Conservation (phyloP, 2,329 filamentous ascomycete species). For the Myrmaecium sp. region DNA sequence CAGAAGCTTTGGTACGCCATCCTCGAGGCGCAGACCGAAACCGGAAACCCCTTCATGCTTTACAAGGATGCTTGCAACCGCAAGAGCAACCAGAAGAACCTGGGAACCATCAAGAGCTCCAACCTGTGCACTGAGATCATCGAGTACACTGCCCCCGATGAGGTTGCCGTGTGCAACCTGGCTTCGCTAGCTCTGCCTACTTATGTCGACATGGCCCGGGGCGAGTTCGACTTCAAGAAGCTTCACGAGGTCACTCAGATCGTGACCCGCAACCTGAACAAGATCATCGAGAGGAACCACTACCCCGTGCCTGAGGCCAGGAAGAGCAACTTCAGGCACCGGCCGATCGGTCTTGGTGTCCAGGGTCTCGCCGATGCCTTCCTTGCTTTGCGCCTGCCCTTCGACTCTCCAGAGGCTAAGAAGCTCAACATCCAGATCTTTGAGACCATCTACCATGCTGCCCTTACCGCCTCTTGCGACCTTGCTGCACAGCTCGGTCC, state of each 20-base stretch:
- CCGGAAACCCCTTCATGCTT: slow-evolving; percentile 97
- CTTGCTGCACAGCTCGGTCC: slow-evolving; percentile 68
- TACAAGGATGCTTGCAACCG: slow-evolving; percentile 98
- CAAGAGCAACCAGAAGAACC: slow-evolving; percentile 99
- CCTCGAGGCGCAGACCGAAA: slow-evolving; percentile 95
- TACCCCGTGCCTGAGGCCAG: slow-evolving; percentile 90
- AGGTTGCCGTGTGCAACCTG: slow-evolving; percentile 97
- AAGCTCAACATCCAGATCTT: slow-evolving; percentile 97
- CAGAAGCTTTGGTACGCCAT: slow-evolving; percentile 99
- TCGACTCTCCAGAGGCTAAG: slow-evolving; percentile 87
- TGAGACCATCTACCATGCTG: slow-evolving; percentile 97
- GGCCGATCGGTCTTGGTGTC: slow-evolving; percentile 90
- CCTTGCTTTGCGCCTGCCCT: slow-evolving; percentile 88
- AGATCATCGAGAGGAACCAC: slow-evolving; percentile 95
- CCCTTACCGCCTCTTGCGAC: slow-evolving; percentile 74
- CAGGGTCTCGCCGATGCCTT: slow-evolving; percentile 97
- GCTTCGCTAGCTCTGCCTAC: slow-evolving; percentile 85
- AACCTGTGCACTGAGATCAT: slow-evolving; percentile 98
- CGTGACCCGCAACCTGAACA: slow-evolving; percentile 89
- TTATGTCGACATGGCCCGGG: slow-evolving; percentile 72
- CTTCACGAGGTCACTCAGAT: slow-evolving; percentile 88
- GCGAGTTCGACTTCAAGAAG: slow-evolving; percentile 88
- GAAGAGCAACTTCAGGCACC: slow-evolving; percentile 94
- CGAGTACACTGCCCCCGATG: slow-evolving; percentile 91
- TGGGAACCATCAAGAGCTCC: slow-evolving; percentile 94